phyloP scores from a whole-genome alignment of 805 yeast genomes.

The Metahyphopichia silvanorum region DNA sequence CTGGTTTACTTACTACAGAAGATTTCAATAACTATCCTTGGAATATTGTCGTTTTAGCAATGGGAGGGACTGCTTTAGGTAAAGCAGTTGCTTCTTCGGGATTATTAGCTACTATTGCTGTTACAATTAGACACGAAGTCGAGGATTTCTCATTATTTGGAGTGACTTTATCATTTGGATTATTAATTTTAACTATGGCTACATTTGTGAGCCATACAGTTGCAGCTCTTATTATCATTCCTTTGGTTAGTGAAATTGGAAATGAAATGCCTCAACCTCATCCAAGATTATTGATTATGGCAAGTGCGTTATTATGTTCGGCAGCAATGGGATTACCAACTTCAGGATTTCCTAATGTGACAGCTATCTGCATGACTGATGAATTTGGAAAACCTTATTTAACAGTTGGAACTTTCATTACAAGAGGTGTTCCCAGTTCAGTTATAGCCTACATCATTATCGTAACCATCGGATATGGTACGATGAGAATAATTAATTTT shows the following conservation, averaged over 20 bases:
- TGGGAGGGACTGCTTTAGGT: conserved; percentile 56
- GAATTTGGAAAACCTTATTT: conserved; percentile 39
- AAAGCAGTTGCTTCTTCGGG: conserved; percentile 51
- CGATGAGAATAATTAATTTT: conserved; percentile 29
- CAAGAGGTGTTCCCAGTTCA: conserved; percentile 41
- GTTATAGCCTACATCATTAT: conserved; percentile 33
- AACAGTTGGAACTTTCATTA: conserved; percentile 39
- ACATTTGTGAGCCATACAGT: conserved; percentile 45
- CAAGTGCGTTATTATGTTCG: conserved; percentile 37
- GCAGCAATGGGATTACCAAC: conserved; percentile 47
- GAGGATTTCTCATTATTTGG: conserved; percentile 42
- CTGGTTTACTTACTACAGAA: conserved; percentile 45
- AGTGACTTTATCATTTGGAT: conserved; percentile 43
- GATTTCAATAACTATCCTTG: conserved; percentile 53
- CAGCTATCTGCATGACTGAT: conserved; percentile 42
- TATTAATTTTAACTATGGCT: conserved; percentile 38
- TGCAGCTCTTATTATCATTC: conserved; percentile 41
- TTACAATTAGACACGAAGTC: conserved; percentile 40
- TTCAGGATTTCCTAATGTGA: conserved; percentile 43
- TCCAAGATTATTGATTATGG: conserved; percentile 39
- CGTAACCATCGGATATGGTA: conserved; percentile 39
- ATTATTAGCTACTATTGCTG: conserved; percentile 43
- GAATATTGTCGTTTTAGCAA: conserved; percentile 52
- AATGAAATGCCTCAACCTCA: conserved; percentile 34
- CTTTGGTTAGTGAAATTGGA: conserved; percentile 41